A percentile compares a stretch with the other conserved stretches of the same genome.
Evolutionary conservation across 2,329 filamentous ascomycete genomes (phyloP).

Genomic region (Nemania diffusa): DNA sequence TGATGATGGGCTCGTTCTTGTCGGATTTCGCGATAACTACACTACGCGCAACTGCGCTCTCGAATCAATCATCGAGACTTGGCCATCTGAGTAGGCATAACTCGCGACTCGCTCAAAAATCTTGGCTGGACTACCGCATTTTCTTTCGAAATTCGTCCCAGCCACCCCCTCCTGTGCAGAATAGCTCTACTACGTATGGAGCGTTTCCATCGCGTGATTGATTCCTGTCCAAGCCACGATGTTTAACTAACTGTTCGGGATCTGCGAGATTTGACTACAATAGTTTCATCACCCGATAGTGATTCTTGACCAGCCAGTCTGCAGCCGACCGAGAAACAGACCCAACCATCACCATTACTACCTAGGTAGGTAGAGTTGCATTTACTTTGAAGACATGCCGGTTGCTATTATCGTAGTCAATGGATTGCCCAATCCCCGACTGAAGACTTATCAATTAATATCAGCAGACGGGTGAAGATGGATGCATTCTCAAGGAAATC

Average conservation of each 20-base stretch:
- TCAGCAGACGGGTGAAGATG: background rate
- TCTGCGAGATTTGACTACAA: background rate
- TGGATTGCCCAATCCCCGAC: background rate
- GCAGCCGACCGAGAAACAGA: no score
- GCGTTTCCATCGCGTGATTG: slow-evolving; percentile 13
- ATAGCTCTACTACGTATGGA: slow-evolving; percentile 10
- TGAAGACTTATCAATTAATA: background rate
- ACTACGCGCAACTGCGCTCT: background rate
- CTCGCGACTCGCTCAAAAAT: background rate
- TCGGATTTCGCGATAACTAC: slow-evolving; percentile 9
- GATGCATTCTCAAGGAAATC: slow-evolving; percentile 1
- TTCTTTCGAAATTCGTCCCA: slow-evolving; percentile 7
- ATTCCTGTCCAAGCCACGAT: slow-evolving; percentile 3
- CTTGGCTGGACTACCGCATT: slow-evolving; percentile 6
- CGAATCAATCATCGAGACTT: slow-evolving; percentile 1
- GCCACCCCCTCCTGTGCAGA: slow-evolving; percentile 11
- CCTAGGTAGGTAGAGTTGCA: no score
- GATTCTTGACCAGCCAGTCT: no score
- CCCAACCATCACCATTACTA: no score
- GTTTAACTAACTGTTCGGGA: no score
- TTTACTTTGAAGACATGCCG: background rate
- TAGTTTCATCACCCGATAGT: no score
- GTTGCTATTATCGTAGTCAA: background rate
- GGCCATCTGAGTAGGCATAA: background rate
- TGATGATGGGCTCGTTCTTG: slow-evolving; percentile 8